Percentiles rank a stretch among this genome's conserved stretches.
Evolutionary conservation across 805 yeast genomes (phyloP).

Genomic region (Scheffersomyces lignosus): DNA sequence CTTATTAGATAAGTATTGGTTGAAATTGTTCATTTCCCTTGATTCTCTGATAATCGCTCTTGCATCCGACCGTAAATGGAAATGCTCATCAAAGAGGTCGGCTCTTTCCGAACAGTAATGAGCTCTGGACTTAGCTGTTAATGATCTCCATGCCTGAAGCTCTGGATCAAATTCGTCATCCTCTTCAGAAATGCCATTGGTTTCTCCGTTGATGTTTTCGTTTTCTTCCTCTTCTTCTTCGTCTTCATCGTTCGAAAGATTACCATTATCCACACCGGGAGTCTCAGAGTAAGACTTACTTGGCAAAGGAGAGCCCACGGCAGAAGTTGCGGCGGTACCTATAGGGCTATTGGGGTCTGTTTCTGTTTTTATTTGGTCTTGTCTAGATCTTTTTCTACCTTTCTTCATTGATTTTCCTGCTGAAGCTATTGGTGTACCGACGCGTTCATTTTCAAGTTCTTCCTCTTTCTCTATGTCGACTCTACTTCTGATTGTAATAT

Average conservation of each 20-base stretch:
- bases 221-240: conserved; percentile 40
- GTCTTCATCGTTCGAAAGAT: conserved; percentile 19
- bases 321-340: conserved; percentile 8
- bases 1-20: conserved; percentile 41
- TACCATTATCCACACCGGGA: conserved; percentile 24
- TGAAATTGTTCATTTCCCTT: conserved; percentile 63
- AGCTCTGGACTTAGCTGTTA: conserved; percentile 77
- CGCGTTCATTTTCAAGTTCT: conserved; percentile 27
- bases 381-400: conserved; percentile 41
- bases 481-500: conserved; percentile 72
- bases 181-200: conserved; percentile 34
- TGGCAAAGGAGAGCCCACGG: conserved; percentile 11
- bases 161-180: conserved; percentile 76
- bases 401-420: conserved; percentile 40
- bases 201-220: conserved; percentile 20
- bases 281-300: conserved; percentile 8
- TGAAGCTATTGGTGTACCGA: conserved; percentile 19
- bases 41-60: conserved; percentile 70
- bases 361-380: conserved; percentile 34
- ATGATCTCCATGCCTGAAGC: conserved; percentile 77
- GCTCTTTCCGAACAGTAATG: conserved; percentile 70
- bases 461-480: conserved; percentile 71
- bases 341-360: conserved; percentile 19
- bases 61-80: conserved; percentile 61
- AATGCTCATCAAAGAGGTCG: conserved; percentile 57